A percentile compares a stretch with the other conserved stretches of the same genome.
Evolutionary conservation across 1,284 basidiomycete species (phyloP).

Genomic region (Melanopsichium pennsylvanicum): DNA sequence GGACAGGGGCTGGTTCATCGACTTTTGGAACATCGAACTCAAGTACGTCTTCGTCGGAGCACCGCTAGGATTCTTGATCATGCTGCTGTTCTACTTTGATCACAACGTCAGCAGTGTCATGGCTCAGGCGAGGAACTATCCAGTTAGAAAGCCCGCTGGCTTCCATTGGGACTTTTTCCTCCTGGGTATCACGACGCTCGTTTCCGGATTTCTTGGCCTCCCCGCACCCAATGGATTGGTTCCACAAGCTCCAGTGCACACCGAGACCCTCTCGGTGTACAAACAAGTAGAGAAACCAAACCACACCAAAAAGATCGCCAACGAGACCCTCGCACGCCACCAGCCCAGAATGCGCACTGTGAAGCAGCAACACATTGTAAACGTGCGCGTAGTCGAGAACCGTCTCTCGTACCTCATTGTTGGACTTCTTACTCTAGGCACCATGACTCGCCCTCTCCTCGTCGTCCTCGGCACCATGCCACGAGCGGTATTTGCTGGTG

Average conservation of each 20-base stretch:
- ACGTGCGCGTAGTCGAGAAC: slow-evolving; percentile 59
- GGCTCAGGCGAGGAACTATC: slow-evolving; percentile 89
- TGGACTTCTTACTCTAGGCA: slow-evolving; percentile 62
- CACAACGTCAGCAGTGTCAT: slow-evolving; percentile 82
- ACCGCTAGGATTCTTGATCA: slow-evolving; percentile 70
- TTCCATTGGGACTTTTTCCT: slow-evolving; percentile 81
- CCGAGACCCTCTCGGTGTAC: slow-evolving; percentile 82
- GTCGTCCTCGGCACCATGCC: slow-evolving; percentile 63
- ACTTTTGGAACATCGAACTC: slow-evolving; percentile 86
- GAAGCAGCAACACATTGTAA: slow-evolving; percentile 51
- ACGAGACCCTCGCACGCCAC: slow-evolving; percentile 68
- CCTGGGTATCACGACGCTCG: slow-evolving; percentile 88
- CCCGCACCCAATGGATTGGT: slow-evolving; percentile 92
- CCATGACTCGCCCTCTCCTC: slow-evolving; percentile 64
- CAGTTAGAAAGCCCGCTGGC: slow-evolving; percentile 87
- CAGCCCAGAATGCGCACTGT: slow-evolving; percentile 27
- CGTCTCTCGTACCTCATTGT: slow-evolving; percentile 62
- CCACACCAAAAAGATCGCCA: slow-evolving; percentile 52
- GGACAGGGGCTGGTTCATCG: slow-evolving; percentile 82
- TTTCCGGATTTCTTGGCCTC: slow-evolving; percentile 86
- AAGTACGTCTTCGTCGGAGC: slow-evolving; percentile 86
- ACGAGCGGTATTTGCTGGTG: slow-evolving; percentile 59
- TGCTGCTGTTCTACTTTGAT: slow-evolving; percentile 65
- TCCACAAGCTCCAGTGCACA: slow-evolving; percentile 94
- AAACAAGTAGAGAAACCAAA: slow-evolving; percentile 67